Conservation (phyloP, 2,329 filamentous ascomycete genomes). For the Nemania serpens region DNA sequence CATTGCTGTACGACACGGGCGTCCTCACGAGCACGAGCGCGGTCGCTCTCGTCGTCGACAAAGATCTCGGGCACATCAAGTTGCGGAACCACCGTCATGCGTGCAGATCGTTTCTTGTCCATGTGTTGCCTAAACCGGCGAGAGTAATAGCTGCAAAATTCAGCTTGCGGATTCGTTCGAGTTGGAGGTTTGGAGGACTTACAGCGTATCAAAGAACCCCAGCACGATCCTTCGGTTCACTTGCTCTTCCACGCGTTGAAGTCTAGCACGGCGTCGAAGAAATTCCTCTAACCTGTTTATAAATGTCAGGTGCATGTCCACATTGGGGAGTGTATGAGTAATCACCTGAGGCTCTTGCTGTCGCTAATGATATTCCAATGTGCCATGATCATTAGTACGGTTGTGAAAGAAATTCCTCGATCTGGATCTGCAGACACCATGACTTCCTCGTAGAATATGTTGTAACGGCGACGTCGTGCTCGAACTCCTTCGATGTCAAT, state of each 20-base stretch:
- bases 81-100: constrained; percentile 78
- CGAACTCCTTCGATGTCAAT: constrained; percentile 80
- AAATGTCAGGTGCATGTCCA: constrained; percentile 1
- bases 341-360: constrained; percentile 85
- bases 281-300: constrained; percentile 84
- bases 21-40: constrained; percentile 34
- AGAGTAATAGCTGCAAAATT: constrained; percentile 69
- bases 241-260: constrained; percentile 94
- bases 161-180: constrained; percentile 20
- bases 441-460: constrained; percentile 96
- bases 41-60: constrained; percentile 75
- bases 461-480: constrained; percentile 76
- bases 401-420: constrained; percentile 87
- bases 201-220: constrained; percentile 94
- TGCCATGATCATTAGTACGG: constrained; percentile 90
- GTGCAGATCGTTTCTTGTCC: constrained; percentile 72
- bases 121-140: constrained; percentile 78
- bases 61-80: constrained; percentile 88
- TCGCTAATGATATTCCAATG: constrained; percentile 99
- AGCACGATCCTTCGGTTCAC: constrained; percentile 88
- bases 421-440: constrained; percentile 91
- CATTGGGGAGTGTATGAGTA: constrained; percentile 20
- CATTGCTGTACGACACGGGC: constrained; percentile 35
- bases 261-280: constrained; percentile 81
- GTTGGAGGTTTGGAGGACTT: constrained; percentile 40